Evolutionary conservation across 2,329 filamentous ascomycete genomes (phyloP), one percentile per base, ranked within the genome.

Genomic region (Botryosphaeria agaves): DNA sequence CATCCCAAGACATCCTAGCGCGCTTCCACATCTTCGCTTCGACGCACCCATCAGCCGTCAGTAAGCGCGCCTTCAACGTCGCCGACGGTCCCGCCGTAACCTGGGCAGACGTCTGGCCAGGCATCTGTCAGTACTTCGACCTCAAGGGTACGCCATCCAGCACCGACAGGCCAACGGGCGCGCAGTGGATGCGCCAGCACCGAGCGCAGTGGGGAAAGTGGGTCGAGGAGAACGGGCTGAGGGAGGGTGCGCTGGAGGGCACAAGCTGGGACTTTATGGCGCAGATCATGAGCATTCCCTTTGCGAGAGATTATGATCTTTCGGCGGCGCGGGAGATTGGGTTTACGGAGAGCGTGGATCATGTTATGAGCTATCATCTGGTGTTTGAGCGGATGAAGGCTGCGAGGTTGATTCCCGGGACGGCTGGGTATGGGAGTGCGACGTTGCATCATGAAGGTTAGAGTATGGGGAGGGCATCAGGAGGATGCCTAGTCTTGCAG

Each of bases 1-100:
- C 47, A 2, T 50, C 39, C 23, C 54, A 59, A 40, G 56, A 40
- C 5, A 35, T 33, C 2, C 14, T 36, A 14, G 32, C 34, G 8
- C 7, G 20, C 5, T 37, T 43, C 2, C 38, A 47, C 18, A 41
- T 50, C 20, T 47, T 42, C 26, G 37, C 38, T 0, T 45, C 43
- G 1, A 28, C 49, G 6, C 29, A 36, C 29, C 38, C 38, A 3
- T 24, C 41, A 2, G 9, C 12, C 4, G 42, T 44, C 1, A 33
- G 41, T n/a, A 40, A 39, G 6, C 38, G 32, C 19, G 23, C 45
- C 1, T 46, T 49, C 36, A 52, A 52, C 24, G 34, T 51, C 24
- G 40, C 42, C 2, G 47, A 52, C 26, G 39, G 39, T 1, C 31
- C 32, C 1, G 39, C 44, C 1, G 36, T 42, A 7, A 47, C 35